Evolutionary conservation across 2,329 filamentous ascomycete species (phyloP), one percentile per base, ranked within the genome.

Genomic region (Aureobasidium zeae): DNA sequence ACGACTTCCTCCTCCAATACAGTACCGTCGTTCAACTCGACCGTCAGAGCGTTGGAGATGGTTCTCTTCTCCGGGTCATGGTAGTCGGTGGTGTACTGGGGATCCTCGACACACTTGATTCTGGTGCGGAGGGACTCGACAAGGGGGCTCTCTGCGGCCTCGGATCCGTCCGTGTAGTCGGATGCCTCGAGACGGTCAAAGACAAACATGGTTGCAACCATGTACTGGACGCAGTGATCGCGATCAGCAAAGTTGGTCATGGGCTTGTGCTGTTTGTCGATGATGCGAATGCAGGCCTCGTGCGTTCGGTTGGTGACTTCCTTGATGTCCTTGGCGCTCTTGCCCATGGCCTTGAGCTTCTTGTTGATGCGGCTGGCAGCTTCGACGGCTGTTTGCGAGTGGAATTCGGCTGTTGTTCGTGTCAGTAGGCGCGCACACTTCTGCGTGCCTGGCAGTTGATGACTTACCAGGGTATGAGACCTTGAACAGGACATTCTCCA

Each of bases 401-500:
- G 89, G 75, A 96, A 96, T 64, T 96, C 89, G 59, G 88, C 87
- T 44, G 13, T 17, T 24, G 19, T 28, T 35, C 8, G 45, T 26
- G 16, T 38, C 1, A 43, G 44, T 46, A 50, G 19, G 46, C n/a
- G n/a, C 59, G 60, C 15, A 5, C 24, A 11, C 13, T 16, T n/a
- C 13, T 10, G 17, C 11, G 7, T 17, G 11, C 7, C 11, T 32
- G 13, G 9, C 19, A 17, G 9, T 11, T 28, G n/a, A 12, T 17
- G 6, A 15, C 75, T 63, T 72, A 86, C 84, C 84, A 60, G 89
- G 89, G 65, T 95, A 96, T 33, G 91, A 98, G 49, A 98, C 91
- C 78, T 98, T 98, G 82, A 98, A 98, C 52, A 98, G 80, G 49
- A 98, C 87, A 61, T 96, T 98, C 79, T 98, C 91, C 91, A 98